Evolutionary conservation across 495 filamentous ascomycete species (phyloP), one percentile per base, ranked within the genome.

Genomic region (Venustampulla echinocandica): DNA sequence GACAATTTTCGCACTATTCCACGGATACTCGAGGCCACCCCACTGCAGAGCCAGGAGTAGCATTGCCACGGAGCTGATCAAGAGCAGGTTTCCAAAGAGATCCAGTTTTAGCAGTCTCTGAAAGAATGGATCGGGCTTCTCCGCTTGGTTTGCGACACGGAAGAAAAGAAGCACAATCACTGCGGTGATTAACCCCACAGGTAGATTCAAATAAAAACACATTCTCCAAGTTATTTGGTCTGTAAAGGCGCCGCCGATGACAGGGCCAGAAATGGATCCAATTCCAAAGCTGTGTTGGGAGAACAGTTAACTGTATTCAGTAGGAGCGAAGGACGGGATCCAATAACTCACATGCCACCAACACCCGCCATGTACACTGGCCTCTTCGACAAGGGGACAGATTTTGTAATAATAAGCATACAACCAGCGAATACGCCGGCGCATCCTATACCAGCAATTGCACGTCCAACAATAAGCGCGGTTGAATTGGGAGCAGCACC

Each of bases 41-140:
- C 79, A 87, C 54, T 88, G 82, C 13, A 89, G 66, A 0, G 85
- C 84, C 1, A 88, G 66, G 41, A 88, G 60, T 2, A 85, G 58
- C 54, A 76, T 79, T 38, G 86, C 66, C 13, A 85, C 67, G 9
- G 68, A 68, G 2, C 80, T 77, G 5, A 89, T 52, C 47, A 88
- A 78, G 46, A 81, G 58, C 1, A 68, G 4, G 1, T 75, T 79
- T 1, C 84, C 85, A 11, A 74, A 39, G 1, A 79, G 64, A 61
- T 90, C 84, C n/a, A 88, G 63, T 34, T 80, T 66, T 25, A 65
- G 55, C 4, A 73, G 24, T 1, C 58, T 50, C 19, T 52, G 27
- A 13, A 52, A 20, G 34, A 55, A 53, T 5, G 50, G 44, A 28
- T 38, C 39, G 6, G 19, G 28, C 44, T 38, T 44, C 13, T 34